A percentile compares a stretch with the other conserved stretches of the same genome.
Conservation (phyloP, 1,139 yeast species). For the Taphrina deformans region DNA sequence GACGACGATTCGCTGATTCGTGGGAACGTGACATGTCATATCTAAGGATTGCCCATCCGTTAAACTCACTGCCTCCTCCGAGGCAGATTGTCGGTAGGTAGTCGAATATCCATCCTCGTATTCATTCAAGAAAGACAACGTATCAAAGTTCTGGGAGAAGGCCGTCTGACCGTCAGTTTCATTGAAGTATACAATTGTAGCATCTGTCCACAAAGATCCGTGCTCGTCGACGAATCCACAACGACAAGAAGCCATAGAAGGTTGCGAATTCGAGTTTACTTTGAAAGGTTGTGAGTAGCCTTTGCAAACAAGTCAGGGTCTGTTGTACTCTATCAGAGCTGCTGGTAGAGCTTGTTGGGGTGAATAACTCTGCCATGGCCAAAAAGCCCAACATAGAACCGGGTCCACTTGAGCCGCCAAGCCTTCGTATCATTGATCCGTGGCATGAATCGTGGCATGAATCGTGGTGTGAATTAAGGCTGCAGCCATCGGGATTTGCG, state of each 20-base stretch:
- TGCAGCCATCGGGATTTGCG: no score
- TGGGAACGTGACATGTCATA: not conserved
- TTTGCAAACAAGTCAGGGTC: no score
- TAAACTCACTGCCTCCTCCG: not conserved
- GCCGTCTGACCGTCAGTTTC: not conserved
- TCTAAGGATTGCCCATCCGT: not conserved
- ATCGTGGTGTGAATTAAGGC: no score
- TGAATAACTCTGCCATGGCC: no score
- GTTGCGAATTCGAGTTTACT: no score
- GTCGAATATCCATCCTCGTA: conserved; percentile 9
- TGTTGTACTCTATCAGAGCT: no score
- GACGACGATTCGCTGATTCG: conserved; percentile 1
- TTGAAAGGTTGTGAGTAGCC: no score
- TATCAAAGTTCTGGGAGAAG: not conserved
- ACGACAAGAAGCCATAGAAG: conserved; percentile 3
- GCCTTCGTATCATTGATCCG: no score
- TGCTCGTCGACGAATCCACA: conserved; percentile 2
- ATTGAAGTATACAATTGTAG: conserved; percentile 4
- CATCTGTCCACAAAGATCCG: not conserved
- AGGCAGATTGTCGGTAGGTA: not conserved
- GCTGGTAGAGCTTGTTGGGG: no score
- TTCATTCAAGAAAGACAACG: not conserved
- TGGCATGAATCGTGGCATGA: no score
- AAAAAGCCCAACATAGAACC: no score
- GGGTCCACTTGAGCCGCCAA: no score